phyloP scores from a whole-genome alignment of 2,329 filamentous ascomycete genomes.

The Amphichorda felina region DNA sequence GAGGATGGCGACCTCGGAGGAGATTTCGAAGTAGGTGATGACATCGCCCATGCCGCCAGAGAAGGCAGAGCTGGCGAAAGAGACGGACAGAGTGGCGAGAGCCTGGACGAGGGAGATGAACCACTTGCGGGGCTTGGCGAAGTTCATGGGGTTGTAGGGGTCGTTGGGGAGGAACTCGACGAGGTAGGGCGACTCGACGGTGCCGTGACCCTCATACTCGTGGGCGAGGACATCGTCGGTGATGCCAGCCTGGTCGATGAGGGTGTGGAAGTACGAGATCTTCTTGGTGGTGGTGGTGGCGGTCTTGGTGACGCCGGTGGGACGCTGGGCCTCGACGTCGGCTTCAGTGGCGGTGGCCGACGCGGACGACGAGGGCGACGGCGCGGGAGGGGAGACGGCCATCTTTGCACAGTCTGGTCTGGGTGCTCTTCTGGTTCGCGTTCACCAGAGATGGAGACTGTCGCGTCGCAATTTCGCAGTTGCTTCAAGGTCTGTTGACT shows the following conservation, averaged over 20 bases:
- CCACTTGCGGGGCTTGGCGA: conserved; percentile 50
- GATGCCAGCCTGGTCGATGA: conserved; percentile 46
- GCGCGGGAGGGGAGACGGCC: neutral
- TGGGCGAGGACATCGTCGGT: conserved; percentile 43
- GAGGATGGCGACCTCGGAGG: conserved; percentile 40
- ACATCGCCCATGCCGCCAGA: conserved; percentile 44
- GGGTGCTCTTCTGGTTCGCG: too few relatives aligned
- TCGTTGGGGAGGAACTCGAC: conserved; percentile 59
- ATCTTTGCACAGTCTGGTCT: neutral
- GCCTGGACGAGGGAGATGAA: conserved; percentile 50
- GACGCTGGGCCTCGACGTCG: conserved; percentile 29
- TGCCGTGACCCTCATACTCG: conserved; percentile 49
- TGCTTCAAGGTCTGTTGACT: too few relatives aligned
- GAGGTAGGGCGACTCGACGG: conserved; percentile 52
- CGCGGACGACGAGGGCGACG: conserved; percentile 8
- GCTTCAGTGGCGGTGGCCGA: conserved; percentile 19
- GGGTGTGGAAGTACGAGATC: conserved; percentile 35
- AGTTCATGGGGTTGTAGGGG: conserved; percentile 54
- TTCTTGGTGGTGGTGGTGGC: conserved; percentile 13
- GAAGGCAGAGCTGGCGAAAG: conserved; percentile 60
- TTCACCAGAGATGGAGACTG: too few relatives aligned
- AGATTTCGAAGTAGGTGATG: conserved; percentile 39
- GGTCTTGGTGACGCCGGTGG: neutral
- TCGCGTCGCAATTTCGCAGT: too few relatives aligned
- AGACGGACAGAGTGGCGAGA: conserved; percentile 54